These are phyloP conservation scores for Simmondsia chinensis DNA, from an alignment of 148 eudicot genomes.

Conservation along the genomic window DNA sequence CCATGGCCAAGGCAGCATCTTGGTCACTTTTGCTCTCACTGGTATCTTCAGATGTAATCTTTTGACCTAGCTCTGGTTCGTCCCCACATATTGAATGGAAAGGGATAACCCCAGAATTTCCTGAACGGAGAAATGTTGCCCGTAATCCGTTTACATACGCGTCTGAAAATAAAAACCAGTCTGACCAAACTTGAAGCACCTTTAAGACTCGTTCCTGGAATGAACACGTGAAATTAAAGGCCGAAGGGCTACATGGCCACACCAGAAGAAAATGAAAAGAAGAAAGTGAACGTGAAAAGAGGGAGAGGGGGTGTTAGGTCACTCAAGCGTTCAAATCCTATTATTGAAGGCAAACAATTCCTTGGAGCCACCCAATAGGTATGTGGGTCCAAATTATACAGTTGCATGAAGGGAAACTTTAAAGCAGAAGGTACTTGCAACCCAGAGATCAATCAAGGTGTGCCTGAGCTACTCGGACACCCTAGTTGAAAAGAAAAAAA, in stretches of 20 bases:
- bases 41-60: slow-evolving; percentile 31
- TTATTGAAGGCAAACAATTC: no score
- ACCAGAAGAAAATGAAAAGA: no score
- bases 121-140: slow-evolving; percentile 83
- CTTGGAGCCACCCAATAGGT: no score
- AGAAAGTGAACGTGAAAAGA: not conserved
- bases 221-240: not conserved
- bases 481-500: no score
- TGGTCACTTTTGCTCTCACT: slow-evolving; percentile 44
- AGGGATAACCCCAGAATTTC: slow-evolving; percentile 63
- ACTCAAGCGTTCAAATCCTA: no score
- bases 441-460: slow-evolving; percentile 2
- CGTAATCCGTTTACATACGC: slow-evolving; percentile 89
- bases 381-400: no score
- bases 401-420: not conserved
- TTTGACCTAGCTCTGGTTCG: slow-evolving; percentile 65
- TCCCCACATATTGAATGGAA: slow-evolving; percentile 88
- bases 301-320: no score
- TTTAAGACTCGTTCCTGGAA: slow-evolving; percentile 87
- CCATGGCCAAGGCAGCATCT: slow-evolving; percentile 91
- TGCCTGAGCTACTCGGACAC: no score
- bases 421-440: not conserved
- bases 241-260: no score
- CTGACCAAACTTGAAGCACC: slow-evolving; percentile 99
- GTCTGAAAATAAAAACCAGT: slow-evolving; percentile 98